phyloP scores from a whole-genome alignment of 129 eudicot species.

The carrot (Daucus carota) region DH1_v3.0 NC_030386.2:5833501-5834000 shows the following conservation, averaged over 20 bases:
- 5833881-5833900: constrained; percentile 8
- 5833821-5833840: background rate
- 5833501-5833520: background rate
- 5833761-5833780: background rate
- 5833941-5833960: constrained; percentile 41
- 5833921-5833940: constrained; percentile 82
- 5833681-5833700: background rate
- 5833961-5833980: constrained; percentile 40
- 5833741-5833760: background rate
- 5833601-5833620: background rate
- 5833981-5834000: background rate
- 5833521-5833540: background rate
- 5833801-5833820: background rate
- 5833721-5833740: background rate
- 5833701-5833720: background rate
- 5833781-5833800: background rate
- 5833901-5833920: constrained; percentile 21
- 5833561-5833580: background rate
- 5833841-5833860: background rate
- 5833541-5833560: background rate
- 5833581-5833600: background rate
- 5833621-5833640: background rate
- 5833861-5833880: background rate
- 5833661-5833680: background rate
- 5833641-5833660: background rate